phyloP scores from a whole-genome alignment of 257 asterid species.

The Jasminum sambac region DNA sequence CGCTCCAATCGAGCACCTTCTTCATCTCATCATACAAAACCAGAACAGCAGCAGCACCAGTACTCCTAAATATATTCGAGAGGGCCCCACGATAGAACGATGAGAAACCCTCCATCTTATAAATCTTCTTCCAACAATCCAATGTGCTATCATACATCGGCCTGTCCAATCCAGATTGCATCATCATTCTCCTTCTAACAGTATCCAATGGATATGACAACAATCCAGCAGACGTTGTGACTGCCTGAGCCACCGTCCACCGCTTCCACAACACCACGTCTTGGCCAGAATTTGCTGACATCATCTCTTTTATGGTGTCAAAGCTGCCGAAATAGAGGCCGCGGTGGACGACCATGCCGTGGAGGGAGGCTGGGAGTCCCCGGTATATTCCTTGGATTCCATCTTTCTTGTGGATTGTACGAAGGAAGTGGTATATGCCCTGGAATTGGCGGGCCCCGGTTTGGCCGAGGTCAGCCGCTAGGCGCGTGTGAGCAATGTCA shows the following conservation, averaged over 20 bases:
- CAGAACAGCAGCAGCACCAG: conserved; percentile 92
- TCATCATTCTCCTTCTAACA: conserved; percentile 96
- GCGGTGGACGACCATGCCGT: conserved; percentile 87
- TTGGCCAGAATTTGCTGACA: conserved; percentile 42
- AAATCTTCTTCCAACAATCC: conserved; percentile 84
- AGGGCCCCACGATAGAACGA: conserved; percentile 95
- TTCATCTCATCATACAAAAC: conserved; percentile 92
- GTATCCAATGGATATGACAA: conserved; percentile 90
- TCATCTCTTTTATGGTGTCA: conserved; percentile 74
- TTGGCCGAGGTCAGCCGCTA: conserved; percentile 90
- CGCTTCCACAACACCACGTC: conserved; percentile 84
- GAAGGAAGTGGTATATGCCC: conserved; percentile 79
- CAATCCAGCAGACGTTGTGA: conserved; percentile 87
- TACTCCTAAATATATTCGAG: conserved; percentile 88
- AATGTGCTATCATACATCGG: conserved; percentile 69
- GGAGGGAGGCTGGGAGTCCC: conserved; percentile 89
- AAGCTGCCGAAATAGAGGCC: conserved; percentile 93
- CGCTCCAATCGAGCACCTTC: conserved; percentile 86
- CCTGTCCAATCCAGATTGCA: conserved; percentile 83
- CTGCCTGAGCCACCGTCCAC: conserved; percentile 91
- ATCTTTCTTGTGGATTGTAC: conserved; percentile 52
- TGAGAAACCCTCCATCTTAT: conserved; percentile 60
- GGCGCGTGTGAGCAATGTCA: conserved; percentile 94
- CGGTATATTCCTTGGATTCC: conserved; percentile 82
- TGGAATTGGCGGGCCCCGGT: conserved; percentile 74